Evolutionary conservation across 768 basidiomycete genomes (phyloP), one percentile per base, ranked within the genome.

Genomic region (Kwoniella sp.): DNA sequence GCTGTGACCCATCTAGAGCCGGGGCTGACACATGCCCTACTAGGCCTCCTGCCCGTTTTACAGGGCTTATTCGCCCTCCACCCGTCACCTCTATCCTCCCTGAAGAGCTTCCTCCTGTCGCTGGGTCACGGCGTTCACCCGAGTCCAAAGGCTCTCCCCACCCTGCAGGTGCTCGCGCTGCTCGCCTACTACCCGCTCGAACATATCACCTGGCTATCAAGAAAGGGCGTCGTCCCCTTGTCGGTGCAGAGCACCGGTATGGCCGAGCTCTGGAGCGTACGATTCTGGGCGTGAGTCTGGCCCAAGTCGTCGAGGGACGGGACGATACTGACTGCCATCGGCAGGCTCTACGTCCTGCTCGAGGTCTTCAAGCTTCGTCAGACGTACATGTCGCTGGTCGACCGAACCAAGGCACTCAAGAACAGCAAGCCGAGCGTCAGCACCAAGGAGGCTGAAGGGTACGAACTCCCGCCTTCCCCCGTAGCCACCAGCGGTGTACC

Each of bases 281-380:
- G 72, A n/a, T 69, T 68, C 57, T 73, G 72, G 72, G 69, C 68
- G 68, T 70, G 31, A 66, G 67, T 66, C 12, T 12, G 15, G 9
- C 14, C 31, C 6, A 29, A 11, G 15, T 29, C 5, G 12, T 38
- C 22, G 19, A 38, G 4, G 5, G 12, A 14, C n/a, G 25, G 31
- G 43, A 5, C 11, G 14, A 27, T 11, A 44, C n/a, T 27, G 25
- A 28, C 43, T 29, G 50, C 23, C 17, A 14, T 17, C n/a, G 33
- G 2, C 32, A 69, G 67, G 10, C 23, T 65, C 15, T 70, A 70
- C 45, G 68, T 70, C 41, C n/a, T 70, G 2, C 46, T 70, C 11
- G 63, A 63, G 41, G 46, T 70, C n/a, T 60, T 56, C 45, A 59
- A 61, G 23, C 53, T 70, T 0, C 53, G 52, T 5, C 46, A 60